Evolutionary conservation across 768 basidiomycete genomes (phyloP), one percentile per base, ranked within the genome.

Genomic region (Tricholoma furcatifolium): DNA sequence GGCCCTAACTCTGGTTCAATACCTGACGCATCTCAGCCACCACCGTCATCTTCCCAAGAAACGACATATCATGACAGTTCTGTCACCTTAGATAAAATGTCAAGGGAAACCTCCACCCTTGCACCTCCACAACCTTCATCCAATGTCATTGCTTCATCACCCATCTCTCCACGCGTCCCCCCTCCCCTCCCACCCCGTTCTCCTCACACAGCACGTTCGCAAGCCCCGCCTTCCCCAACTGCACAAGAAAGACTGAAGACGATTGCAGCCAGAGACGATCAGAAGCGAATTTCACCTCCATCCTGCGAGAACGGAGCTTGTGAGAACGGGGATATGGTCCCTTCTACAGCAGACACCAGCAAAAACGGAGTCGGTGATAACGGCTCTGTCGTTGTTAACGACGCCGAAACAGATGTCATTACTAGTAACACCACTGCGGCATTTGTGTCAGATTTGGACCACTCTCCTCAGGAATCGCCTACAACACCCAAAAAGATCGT

Each of bases 221-320:
- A 12, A 62, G 23, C 64, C 12, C 43, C 60, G 8, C 31, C 61
- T 35, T 64, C 63, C 10, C 45, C 64, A 50, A 61, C 58, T 1
- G 82, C 85, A 3, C 80, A 81, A 18, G 76, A 79, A 38, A 74
- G 76, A 10, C 71, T 87, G 23, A 80, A 85, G 68, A 75, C 73
- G 36, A 85, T 88, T 48, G 84, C 69, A 24, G 66, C 70, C 9
- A 75, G 69, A 55, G 79, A 81, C 55, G 72, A 74, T 47, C 67
- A 59, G 49, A 68, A 65, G 46, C 58, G 67, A 7, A 27, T 30
- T 51, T 40, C 15, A 4, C 6, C 20, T 30, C 47, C 51, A 23
- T 54, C 55, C 4, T 41, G 51, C 11, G 59, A 60, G 32, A 49
- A 27, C 27, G 27, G 27, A 27, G 7, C 27, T 15, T 51, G 38